Evolutionary conservation across 1,139 yeast genomes (phyloP).

Genomic region (Zygotorulaspora mrakii): DNA sequence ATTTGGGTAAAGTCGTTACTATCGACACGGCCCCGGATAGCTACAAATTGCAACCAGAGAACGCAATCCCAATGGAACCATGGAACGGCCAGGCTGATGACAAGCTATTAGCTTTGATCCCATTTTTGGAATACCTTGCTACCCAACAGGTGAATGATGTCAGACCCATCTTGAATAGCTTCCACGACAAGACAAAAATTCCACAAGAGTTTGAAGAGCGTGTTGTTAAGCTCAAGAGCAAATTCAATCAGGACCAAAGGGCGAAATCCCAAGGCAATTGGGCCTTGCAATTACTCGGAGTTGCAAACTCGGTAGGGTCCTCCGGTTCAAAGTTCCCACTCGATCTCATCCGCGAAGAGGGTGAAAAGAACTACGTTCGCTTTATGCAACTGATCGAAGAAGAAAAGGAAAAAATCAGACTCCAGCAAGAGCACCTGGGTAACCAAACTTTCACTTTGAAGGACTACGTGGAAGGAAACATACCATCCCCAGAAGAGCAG

Average conservation of each 20-base stretch:
- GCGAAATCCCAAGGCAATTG: constrained; percentile 48
- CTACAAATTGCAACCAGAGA: constrained; percentile 83
- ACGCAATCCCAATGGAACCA: constrained; percentile 74
- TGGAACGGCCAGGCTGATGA: constrained; percentile 91
- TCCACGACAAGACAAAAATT: constrained; percentile 54
- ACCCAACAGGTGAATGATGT: constrained; percentile 88
- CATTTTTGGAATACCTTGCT: constrained; percentile 91
- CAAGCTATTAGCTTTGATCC: constrained; percentile 72
- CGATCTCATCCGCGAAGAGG: constrained; percentile 87
- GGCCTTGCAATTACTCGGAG: constrained; percentile 62
- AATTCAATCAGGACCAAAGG: constrained; percentile 66
- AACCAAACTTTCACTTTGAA: constrained; percentile 75
- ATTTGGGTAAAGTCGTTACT: constrained; percentile 71
- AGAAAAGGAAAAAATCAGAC: constrained; percentile 81
- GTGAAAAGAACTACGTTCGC: constrained; percentile 82
- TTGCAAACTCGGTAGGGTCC: constrained; percentile 46
- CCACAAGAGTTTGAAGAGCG: constrained; percentile 79
- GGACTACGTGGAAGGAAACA: constrained; percentile 79
- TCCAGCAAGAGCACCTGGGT: constrained; percentile 75
- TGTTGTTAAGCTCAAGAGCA: constrained; percentile 68
- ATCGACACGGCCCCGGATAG: constrained; percentile 75
- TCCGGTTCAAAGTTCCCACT: constrained; percentile 80
- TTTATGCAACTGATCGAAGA: constrained; percentile 81
- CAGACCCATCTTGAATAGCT: constrained; percentile 78
- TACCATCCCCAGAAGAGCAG: constrained; percentile 82